Percentiles rank a stretch among this genome's conserved stretches.
These are phyloP conservation scores for Hortiboletus flavorubellus DNA, from an alignment of 768 basidiomycete species.

Conservation along the genomic window DNA sequence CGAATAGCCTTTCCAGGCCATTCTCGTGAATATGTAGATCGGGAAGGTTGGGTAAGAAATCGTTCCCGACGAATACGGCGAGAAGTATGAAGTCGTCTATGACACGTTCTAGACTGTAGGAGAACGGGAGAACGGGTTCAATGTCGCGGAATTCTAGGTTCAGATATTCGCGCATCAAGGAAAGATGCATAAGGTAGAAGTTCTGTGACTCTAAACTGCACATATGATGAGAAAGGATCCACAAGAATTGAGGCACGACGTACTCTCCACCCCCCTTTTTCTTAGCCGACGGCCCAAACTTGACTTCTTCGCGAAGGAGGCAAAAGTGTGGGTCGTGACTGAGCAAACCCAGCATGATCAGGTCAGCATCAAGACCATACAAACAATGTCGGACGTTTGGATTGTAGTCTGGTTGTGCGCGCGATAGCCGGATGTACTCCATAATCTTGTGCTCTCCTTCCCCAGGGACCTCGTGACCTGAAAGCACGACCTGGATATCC, in stretches of 20 bases:
- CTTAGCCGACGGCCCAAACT: constrained; percentile 80
- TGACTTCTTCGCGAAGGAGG: constrained; percentile 94
- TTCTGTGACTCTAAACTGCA: constrained; percentile 69
- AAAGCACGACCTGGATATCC: constrained; percentile 86
- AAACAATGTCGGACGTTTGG: constrained; percentile 97
- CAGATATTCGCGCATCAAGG: constrained; percentile 93
- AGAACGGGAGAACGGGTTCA: constrained; percentile 63
- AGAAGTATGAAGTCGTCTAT: constrained; percentile 98
- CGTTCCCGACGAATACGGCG: constrained; percentile 96
- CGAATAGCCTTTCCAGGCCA: constrained; percentile 88
- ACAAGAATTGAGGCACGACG: constrained; percentile 3
- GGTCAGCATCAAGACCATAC: constrained; percentile 96
- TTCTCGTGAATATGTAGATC: constrained; percentile 98
- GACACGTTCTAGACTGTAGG: constrained; percentile 87
- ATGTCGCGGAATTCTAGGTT: constrained; percentile 90
- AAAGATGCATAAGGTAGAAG: constrained; percentile 94
- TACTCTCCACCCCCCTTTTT: constrained; percentile 66
- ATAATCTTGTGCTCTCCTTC: constrained; percentile 99
- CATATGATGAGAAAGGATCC: constrained; percentile 7
- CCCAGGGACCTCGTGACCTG: constrained; percentile 97
- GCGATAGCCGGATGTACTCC: constrained; percentile 94
- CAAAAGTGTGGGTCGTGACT: constrained; percentile 99
- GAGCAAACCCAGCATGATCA: constrained; percentile 96
- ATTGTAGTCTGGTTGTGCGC: constrained; percentile 94
- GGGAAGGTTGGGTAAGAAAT: constrained; percentile 94